Percentiles rank a stretch among this genome's conserved stretches.
phyloP scores from a whole-genome alignment of 1,139 yeast species.

The Saccharomyces hybrid region DNA sequence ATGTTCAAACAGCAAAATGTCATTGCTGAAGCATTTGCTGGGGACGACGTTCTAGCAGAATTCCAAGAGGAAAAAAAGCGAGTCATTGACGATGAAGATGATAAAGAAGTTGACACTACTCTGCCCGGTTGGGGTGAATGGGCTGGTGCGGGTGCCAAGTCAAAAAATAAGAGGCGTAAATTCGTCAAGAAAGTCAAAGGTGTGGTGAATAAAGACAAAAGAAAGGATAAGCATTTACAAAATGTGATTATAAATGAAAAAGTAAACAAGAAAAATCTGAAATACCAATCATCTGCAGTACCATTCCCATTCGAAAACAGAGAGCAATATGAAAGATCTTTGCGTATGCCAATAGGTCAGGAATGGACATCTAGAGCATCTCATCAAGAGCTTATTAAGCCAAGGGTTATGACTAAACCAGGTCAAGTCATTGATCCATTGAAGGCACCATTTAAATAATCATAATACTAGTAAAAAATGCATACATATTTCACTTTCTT shows the following conservation, averaged over 20 bases:
- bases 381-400: conserved; percentile 83
- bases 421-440: conserved; percentile 90
- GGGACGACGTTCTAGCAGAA: conserved; percentile 80
- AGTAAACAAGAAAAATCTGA: conserved; percentile 72
- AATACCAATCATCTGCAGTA: conserved; percentile 77
- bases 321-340: conserved; percentile 90
- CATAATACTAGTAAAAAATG: not conserved
- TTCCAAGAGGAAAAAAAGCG: conserved; percentile 67
- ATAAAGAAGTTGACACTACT: conserved; percentile 75
- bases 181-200: conserved; percentile 67
- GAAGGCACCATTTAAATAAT: conserved; percentile 37
- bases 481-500: not conserved
- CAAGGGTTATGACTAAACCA: conserved; percentile 76
- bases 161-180: conserved; percentile 48
- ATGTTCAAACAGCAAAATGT: conserved; percentile 75
- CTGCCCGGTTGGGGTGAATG: conserved; percentile 95
- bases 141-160: conserved; percentile 54
- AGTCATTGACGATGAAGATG: conserved; percentile 72
- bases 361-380: conserved; percentile 91
- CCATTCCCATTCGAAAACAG: conserved; percentile 91
- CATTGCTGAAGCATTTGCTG: conserved; percentile 90
- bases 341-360: conserved; percentile 95
- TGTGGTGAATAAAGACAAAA: conserved; percentile 56
- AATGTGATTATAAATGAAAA: conserved; percentile 87
- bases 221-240: conserved; percentile 68